Conservation (phyloP, 2,329 filamentous ascomycete genomes). For the Sclerotinia trifoliorum region DNA sequence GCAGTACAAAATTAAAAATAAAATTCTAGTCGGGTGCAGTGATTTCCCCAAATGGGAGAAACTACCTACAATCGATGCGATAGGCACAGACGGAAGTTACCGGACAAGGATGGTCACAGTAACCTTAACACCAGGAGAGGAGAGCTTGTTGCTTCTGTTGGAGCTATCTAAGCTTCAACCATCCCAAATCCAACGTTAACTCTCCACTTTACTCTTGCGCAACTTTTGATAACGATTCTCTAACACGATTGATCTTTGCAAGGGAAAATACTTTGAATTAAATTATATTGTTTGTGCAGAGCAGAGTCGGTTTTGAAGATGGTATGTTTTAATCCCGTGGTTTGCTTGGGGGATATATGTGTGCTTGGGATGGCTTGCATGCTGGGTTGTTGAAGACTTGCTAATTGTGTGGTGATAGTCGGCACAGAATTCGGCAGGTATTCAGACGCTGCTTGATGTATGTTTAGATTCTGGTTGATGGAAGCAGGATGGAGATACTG, state of each 20-base stretch:
- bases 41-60: background rate
- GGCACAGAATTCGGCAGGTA: constrained; percentile 96
- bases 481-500: constrained; percentile 1
- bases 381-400: constrained; percentile 1
- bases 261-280: constrained; percentile 13
- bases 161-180: constrained; percentile 25
- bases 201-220: constrained; percentile 20
- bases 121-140: constrained; percentile 16
- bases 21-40: constrained; percentile 3
- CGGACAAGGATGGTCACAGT: constrained; percentile 29
- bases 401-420: constrained; percentile 57
- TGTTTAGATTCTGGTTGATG: constrained; percentile 38
- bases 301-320: constrained; percentile 30
- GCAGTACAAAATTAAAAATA: background rate
- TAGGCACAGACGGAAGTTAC: constrained; percentile 29
- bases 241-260: constrained; percentile 23
- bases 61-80: constrained; percentile 8
- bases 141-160: constrained; percentile 31
- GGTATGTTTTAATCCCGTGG: constrained; percentile 27
- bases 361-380: constrained; percentile 16
- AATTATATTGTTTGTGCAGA: constrained; percentile 9
- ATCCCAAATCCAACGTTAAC: constrained; percentile 18
- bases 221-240: constrained; percentile 17
- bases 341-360: background rate
- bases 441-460: constrained; percentile 98